phyloP scores from a whole-genome alignment of 345 rosid species.

The Sonneratia alba region DNA sequence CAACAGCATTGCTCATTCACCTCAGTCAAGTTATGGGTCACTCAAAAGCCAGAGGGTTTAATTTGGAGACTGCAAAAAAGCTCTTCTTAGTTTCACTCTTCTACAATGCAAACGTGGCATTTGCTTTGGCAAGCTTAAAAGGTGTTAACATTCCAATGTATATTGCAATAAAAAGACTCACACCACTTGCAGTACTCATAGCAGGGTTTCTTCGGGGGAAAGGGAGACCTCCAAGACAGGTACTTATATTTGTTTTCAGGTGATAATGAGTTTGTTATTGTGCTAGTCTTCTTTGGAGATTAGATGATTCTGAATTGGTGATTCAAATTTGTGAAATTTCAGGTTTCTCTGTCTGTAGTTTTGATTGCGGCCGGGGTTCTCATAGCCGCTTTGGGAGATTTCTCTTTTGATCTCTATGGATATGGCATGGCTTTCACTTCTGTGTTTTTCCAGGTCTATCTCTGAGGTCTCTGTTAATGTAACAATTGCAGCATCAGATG shows the following conservation, averaged over 20 bases:
- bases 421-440: slow-evolving; percentile 89
- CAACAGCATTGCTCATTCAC: slow-evolving; percentile 72
- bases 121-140: slow-evolving; percentile 96
- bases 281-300: neutral
- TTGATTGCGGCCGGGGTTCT: slow-evolving; percentile 78
- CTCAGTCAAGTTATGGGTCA: slow-evolving; percentile 59
- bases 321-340: slow-evolving; percentile 17
- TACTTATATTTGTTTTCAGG: slow-evolving; percentile 8
- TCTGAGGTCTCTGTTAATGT: neutral
- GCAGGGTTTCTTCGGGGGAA: slow-evolving; percentile 67
- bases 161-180: slow-evolving; percentile 92
- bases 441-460: slow-evolving; percentile 73
- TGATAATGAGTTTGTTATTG: neutral
- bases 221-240: slow-evolving; percentile 77
- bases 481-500: neutral
- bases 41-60: slow-evolving; percentile 52
- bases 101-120: slow-evolving; percentile 95
- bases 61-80: slow-evolving; percentile 52
- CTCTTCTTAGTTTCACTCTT: slow-evolving; percentile 80
- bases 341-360: slow-evolving; percentile 82
- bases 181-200: slow-evolving; percentile 79
- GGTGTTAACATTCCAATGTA: slow-evolving; percentile 98
- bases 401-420: slow-evolving; percentile 81
- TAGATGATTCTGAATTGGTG: neutral
- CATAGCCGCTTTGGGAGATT: slow-evolving; percentile 90